Base-by-base conservation (phyloP, 306 rosid species). In the Mimosa bimucronata region DNA sequence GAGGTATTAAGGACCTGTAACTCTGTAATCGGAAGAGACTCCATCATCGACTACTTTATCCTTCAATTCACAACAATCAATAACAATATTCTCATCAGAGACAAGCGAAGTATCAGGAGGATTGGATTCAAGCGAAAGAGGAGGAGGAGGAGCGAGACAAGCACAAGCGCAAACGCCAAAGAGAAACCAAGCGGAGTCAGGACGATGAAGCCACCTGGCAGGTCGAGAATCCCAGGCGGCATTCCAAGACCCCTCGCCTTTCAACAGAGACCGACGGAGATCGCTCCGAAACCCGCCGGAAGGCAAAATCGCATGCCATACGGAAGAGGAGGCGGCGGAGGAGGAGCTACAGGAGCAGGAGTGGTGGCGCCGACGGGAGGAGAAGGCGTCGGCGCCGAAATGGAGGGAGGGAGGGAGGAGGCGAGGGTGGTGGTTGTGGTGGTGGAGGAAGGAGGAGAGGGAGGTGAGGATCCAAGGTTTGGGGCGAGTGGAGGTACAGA, bases 191-290 rank as follows among this genome's bases (percentile, higher is more conserved):
- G 91, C 98, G 0, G 98, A 91, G 80, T 94, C 97, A 0, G 97
- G 60, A 5, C 94, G 83, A 71, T 94, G 97, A 65, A 94, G 97
- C 98, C 98, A 94, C 41, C 98, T 88, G 0, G 97, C 97, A 0
- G 98, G 98, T 1, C 98, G 91, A 0, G 97, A 86, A n/a, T 94
- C 98, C 89, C 91, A 86, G 1, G 95, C 97, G 18, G 88, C 98
- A 71, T 94, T 94, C 98, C 98, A 94, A 6, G 97, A 94, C 40
- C 97, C 98, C 72, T 92, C 98, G 4, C 97, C 98, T 19, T 83
- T 94, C 66, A 82, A 74, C 57, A 73, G 81, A 2, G 73, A 67
- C 18, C 86, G 86, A 2, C 87, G 77, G 4, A 79, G 74, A 82
- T 84, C 79, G 77, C 52, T 64, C 14, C 84, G 64, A n/a, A 80